Conservation (phyloP, 2,329 filamentous ascomycete genomes). For the Arthrobotrys pseudoclavata region DNA sequence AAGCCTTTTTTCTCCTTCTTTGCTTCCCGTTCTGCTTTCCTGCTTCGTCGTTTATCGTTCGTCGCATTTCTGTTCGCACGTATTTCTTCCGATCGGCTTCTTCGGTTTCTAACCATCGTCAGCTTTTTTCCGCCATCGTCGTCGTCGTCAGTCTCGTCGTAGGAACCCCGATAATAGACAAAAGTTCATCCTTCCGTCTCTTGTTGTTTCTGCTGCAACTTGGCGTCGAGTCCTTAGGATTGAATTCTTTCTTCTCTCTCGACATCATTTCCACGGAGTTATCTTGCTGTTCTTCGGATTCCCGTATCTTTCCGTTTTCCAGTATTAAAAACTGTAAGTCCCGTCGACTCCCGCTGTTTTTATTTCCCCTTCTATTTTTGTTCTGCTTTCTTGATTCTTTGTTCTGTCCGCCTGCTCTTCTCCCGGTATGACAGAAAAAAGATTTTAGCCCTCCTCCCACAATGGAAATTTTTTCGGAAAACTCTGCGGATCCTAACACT, state of each 20-base stretch:
- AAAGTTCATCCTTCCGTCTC: slow-evolving; percentile 61
- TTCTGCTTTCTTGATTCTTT: not conserved
- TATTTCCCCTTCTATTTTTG: not conserved
- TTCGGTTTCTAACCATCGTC: slow-evolving; percentile 59
- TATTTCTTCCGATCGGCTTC: slow-evolving; percentile 61
- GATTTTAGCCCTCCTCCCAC: slow-evolving; percentile 11
- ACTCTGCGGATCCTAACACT: slow-evolving; percentile 14
- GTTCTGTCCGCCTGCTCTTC: not conserved
- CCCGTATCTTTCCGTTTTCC: slow-evolving; percentile 56
- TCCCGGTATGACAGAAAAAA: not conserved
- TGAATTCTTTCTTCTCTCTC: slow-evolving; percentile 60
- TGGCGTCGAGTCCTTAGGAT: slow-evolving; percentile 61
- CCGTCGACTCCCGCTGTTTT: not conserved
- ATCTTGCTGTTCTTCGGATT: slow-evolving; percentile 61
- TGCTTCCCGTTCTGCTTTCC: slow-evolving; percentile 60
- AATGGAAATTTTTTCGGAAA: slow-evolving; percentile 4
- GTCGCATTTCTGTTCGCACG: slow-evolving; percentile 60
- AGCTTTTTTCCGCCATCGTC: slow-evolving; percentile 38
- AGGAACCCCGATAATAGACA: slow-evolving; percentile 60
- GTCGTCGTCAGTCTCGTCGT: slow-evolving; percentile 42
- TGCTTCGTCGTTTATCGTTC: slow-evolving; percentile 56
- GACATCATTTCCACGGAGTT: slow-evolving; percentile 61
- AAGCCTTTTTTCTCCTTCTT: slow-evolving; percentile 37
- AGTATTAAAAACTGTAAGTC: slow-evolving; percentile 59
- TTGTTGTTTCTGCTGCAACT: slow-evolving; percentile 61